Conservation (phyloP, 768 basidiomycete genomes). For the Phylloporus arenicola region DNA sequence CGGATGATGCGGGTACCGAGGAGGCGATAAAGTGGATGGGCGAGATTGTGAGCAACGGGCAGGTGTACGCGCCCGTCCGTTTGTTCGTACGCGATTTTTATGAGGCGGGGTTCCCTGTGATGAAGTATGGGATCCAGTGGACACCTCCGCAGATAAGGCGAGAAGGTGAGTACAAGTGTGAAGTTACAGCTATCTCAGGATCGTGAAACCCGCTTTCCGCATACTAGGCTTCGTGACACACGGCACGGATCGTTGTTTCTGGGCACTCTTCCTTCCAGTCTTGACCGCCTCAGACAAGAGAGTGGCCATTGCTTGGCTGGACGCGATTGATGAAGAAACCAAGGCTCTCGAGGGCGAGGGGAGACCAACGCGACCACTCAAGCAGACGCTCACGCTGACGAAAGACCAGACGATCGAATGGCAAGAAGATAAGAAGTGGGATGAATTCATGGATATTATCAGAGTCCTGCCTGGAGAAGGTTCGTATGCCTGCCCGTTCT, state of each 20-base stretch:
- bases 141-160: slow-evolving; percentile 55
- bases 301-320: slow-evolving; percentile 53
- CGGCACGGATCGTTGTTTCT: slow-evolving; percentile 56
- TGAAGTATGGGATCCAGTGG: slow-evolving; percentile 68
- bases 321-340: slow-evolving; percentile 43
- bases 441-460: slow-evolving; percentile 39
- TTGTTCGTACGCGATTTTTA: slow-evolving; percentile 57
- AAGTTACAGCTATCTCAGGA: not conserved
- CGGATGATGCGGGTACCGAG: slow-evolving; percentile 36
- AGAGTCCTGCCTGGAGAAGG: slow-evolving; percentile 25
- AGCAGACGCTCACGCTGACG: slow-evolving; percentile 44
- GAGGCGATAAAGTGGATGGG: slow-evolving; percentile 49
- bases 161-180: slow-evolving; percentile 39
- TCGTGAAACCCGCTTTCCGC: not conserved
- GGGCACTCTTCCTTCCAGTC: slow-evolving; percentile 52
- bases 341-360: slow-evolving; percentile 35
- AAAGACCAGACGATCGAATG: slow-evolving; percentile 51
- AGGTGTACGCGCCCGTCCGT: slow-evolving; percentile 65
- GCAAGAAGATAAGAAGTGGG: slow-evolving; percentile 52
- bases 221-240: slow-evolving; percentile 68
- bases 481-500: not conserved
- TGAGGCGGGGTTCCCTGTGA: slow-evolving; percentile 51
- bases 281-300: slow-evolving; percentile 42
- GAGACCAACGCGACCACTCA: slow-evolving; percentile 28
- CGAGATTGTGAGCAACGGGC: slow-evolving; percentile 52